Base-by-base conservation (phyloP, 2,329 filamentous ascomycete species). In the Botrytis porri region DNA sequence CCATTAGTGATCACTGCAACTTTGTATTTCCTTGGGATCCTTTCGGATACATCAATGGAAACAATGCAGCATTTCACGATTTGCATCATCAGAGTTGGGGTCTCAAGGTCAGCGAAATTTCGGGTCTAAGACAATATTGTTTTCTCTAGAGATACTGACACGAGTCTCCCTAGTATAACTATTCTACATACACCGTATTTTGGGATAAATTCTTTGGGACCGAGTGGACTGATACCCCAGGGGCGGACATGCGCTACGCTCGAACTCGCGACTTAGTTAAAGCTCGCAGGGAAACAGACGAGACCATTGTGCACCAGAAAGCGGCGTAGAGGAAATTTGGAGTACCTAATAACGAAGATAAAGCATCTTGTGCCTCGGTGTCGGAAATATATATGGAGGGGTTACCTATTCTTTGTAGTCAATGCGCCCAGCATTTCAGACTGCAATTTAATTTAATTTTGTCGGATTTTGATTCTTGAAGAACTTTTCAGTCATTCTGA, bases 11-110 rank as follows among this genome's bases (percentile, higher is more conserved):
- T 48, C 72, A 73, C n/a, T 70, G 72, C 37, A 57, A 57, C 37
- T 61, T 64, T 65, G 67, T 73, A 25, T 73, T 73, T 32, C 72
- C 72, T n/a, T 59, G 43, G 35, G 72, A 73, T 59, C 72, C 72
- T 20, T 41, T 73, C 20, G 22, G 32, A 18, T 73, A 60, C 9
- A 37, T 73, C 20, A 73, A 70, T 10, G 60, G 39, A 45, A 73
- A 73, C 29, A 51, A 60, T 41, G 37, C 66, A 54, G 37, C 35
- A 71, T 73, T 70, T n/a, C 72, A 73, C 54, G 72, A 73, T 60
- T 54, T 73, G n/a, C 72, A 73, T 65, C 72, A 73, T 51, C 72
- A 73, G 25, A 71, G 41, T 39, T 73, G 72, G 72, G 72, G 72
- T 32, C 60, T 73, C 4, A 73, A 73, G 67, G 72, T 71, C 25